A percentile compares a stretch with the other conserved stretches of the same genome.
These are phyloP conservation scores for Lipomyces lipofer DNA, from an alignment of 805 yeast genomes.

Conservation along the genomic window DNA sequence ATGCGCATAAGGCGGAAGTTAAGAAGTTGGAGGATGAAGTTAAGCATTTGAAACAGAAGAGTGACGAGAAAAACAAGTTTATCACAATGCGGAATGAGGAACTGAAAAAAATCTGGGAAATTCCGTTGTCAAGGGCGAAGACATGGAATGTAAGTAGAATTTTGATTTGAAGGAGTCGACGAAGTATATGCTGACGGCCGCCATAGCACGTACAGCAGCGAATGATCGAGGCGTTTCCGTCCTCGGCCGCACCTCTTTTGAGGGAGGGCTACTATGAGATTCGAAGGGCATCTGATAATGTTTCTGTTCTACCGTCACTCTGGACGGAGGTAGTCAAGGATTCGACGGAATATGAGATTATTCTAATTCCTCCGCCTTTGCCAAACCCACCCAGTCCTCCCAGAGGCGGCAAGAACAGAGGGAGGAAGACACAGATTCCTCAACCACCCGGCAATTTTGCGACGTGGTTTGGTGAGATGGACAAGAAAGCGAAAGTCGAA, in stretches of 20 bases:
- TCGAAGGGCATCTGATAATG: constrained; percentile 9
- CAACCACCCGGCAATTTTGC: neutral
- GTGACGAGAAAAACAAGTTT: constrained; percentile 2
- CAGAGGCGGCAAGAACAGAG: neutral
- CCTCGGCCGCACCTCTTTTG: neutral
- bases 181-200: no score
- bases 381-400: neutral
- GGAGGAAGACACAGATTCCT: no score
- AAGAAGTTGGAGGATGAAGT: constrained; percentile 11
- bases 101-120: constrained; percentile 17
- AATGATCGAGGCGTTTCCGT: constrained; percentile 8
- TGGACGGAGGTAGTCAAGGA: constrained; percentile 23
- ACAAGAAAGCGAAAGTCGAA: no score
- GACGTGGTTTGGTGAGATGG: neutral
- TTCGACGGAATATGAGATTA: constrained; percentile 18
- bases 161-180: no score
- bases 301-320: constrained; percentile 10
- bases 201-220: constrained; percentile 1
- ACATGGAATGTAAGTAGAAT: constrained; percentile 16
- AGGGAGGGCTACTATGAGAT: constrained; percentile 14
- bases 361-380: constrained; percentile 8
- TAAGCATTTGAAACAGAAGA: constrained; percentile 5
- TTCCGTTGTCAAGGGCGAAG: constrained; percentile 14
- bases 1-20: constrained; percentile 1
- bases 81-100: constrained; percentile 6